A percentile compares a stretch with the other conserved stretches of the same genome.
These are phyloP conservation scores for Lepidium aucheri DNA, from an alignment of 345 rosid species.

Conservation along the genomic window DNA sequence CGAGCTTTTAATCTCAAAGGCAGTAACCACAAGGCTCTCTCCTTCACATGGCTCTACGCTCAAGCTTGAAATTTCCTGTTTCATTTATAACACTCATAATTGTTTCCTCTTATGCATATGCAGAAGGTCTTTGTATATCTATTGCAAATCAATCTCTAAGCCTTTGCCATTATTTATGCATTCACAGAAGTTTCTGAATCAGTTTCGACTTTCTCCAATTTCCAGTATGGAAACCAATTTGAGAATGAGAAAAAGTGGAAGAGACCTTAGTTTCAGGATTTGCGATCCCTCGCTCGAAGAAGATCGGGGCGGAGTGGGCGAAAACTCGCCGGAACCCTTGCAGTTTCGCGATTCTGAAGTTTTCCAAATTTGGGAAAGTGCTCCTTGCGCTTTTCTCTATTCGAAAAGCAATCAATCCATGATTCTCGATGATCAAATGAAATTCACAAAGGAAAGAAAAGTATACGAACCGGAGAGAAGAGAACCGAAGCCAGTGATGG, in stretches of 20 bases:
- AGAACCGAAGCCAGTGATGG: slow-evolving; percentile 92
- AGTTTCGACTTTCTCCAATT: not conserved
- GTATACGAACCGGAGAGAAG: slow-evolving; percentile 70
- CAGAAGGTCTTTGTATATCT: not conserved
- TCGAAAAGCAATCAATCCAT: not conserved
- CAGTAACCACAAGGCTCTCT: slow-evolving; percentile 67
- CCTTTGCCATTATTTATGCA: not conserved
- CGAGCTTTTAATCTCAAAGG: slow-evolving; percentile 60
- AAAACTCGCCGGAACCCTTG: slow-evolving; percentile 76
- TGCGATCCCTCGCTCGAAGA: slow-evolving; percentile 94
- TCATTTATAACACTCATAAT: slow-evolving; percentile 3
- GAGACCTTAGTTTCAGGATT: slow-evolving; percentile 74
- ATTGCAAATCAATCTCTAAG: not conserved
- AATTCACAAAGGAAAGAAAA: not conserved
- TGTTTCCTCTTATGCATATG: not conserved
- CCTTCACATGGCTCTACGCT: slow-evolving; percentile 76
- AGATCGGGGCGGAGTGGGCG: slow-evolving; percentile 77
- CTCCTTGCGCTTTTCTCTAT: slow-evolving; percentile 82
- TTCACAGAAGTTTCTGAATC: not conserved
- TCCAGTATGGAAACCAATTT: not conserved
- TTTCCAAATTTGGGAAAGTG: slow-evolving; percentile 70
- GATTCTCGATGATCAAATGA: not conserved
- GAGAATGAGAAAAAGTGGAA: not conserved
- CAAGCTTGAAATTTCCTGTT: slow-evolving; percentile 87
- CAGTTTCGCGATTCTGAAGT: slow-evolving; percentile 73